These are phyloP conservation scores for Chrysanthemum seticuspe DNA, from an alignment of 129 eudicot genomes.

Conservation along the genomic window DNA sequence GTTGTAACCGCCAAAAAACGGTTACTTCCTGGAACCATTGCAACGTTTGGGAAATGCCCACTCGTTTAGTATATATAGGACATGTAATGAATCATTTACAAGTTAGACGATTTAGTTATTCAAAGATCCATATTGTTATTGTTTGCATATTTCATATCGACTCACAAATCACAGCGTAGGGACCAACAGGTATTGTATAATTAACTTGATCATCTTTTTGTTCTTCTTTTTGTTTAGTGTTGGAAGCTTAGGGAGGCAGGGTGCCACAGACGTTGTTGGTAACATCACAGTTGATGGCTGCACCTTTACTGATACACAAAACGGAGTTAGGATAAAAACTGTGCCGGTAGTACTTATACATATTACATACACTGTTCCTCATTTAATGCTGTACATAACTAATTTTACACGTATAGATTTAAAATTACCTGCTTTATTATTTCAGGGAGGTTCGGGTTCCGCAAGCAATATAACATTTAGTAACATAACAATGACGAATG, in stretches of 20 bases:
- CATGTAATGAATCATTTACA: too few relatives aligned
- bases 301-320: constrained; percentile 22
- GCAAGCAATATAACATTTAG: constrained; percentile 20
- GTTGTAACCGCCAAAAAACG: too few relatives aligned
- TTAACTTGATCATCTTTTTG: not conserved
- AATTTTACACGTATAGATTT: not conserved
- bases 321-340: constrained; percentile 31
- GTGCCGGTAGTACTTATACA: constrained; percentile 15
- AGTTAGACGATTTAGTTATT: too few relatives aligned
- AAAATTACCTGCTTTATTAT: not conserved
- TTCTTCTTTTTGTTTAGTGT: not conserved
- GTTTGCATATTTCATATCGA: too few relatives aligned
- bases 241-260: constrained; percentile 30
- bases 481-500: constrained; percentile 15
- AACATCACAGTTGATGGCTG: constrained; percentile 2
- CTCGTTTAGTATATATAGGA: too few relatives aligned
- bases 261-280: not conserved
- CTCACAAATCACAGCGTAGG: too few relatives aligned
- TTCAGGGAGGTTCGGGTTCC: constrained; percentile 22
- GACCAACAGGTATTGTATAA: not conserved
- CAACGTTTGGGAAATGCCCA: too few relatives aligned
- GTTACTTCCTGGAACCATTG: too few relatives aligned
- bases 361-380: not conserved
- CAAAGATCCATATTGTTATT: too few relatives aligned
- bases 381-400: not conserved